Base-by-base conservation (phyloP, 1,139 yeast species). In the Suhomyces anneliseae region DNA sequence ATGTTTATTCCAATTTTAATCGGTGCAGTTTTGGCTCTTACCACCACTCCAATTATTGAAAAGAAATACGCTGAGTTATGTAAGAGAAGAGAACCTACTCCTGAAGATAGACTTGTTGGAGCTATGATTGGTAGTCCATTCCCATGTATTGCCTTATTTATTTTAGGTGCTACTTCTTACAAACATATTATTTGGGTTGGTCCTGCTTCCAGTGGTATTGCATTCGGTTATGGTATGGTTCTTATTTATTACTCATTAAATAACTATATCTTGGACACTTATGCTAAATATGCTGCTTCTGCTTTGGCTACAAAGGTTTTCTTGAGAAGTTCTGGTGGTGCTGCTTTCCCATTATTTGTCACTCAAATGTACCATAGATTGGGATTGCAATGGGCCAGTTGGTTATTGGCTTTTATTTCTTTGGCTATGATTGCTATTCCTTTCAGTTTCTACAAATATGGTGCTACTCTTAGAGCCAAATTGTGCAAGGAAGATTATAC, bases 201-300 rank as follows among this genome's bases (percentile, higher is more conserved):
- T 27, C 97, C 97, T 12, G 95, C 96, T 7, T 87, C 95, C 27
- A 79, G 95, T 2, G 97, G 97, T 53, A 66, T 90, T 42, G 89
- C 95, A 0, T 89, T 89, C 64, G 97, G 97, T 34, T 89, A 81
- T 60, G 97, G 97, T 51, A 88, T 90, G 96, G 96, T 89, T 47
- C 74, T 90, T 59, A 84, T 89, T 60, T 90, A 89, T 67, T 88
- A 89, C 64, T 87, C 96, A 2, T 77, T 89, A 61, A 90, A 90
- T 70, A 89, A 89, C 69, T 90, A 90, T 66, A 88, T 90, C 66
- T 87, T 90, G 63, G 96, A 89, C 66, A 84, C 95, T 29, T 89
- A 88, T 65, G 87, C 90, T 45, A 83, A 84, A 59, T 87, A 79
- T 60, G 96, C 96, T n/a, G 95, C 96, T 11, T 82, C 90, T 47